Base-by-base conservation (phyloP, 2,329 filamentous ascomycete genomes). In the Microsporum canis region DNA sequence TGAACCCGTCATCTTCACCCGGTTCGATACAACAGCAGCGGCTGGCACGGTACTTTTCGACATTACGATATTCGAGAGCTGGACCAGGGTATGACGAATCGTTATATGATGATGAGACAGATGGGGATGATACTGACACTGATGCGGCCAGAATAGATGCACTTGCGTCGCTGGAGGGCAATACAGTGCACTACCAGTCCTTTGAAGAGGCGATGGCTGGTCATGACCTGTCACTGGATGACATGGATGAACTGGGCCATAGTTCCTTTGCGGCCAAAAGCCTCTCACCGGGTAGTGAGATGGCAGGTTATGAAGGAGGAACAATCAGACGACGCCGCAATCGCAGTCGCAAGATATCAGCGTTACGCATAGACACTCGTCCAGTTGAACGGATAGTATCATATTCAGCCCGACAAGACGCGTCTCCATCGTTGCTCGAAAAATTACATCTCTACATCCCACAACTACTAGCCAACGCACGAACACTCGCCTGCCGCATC, bases 101-200 rank as follows among this genome's bases (percentile, higher is more conserved):
- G 69, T 47, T 47, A 31, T 45, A 45, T 47, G 41, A 34, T 5
- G 57, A 59, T 6, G 57, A 72, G 69, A 57, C 71, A 66, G 34
- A 75, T 69, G 49, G 27, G 14, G 49, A 53, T 34, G 49, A 53
- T 34, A 27, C 27, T 14, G 49, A 53, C 10, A 29, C 10, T n/a
- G 34, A 57, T 27, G 29, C n/a, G 5, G 31, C 34, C 38, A 38
- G 57, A 17, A 72, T 72, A 66, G 61, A 72, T 65, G 66, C 73
- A 61, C 60, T 72, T 64, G 62, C 66, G 67, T 65, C 69, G n/a
- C 60, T 73, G 3, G 71, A 73, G 61, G 71, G 70, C 4, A 65
- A 63, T n/a, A 61, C 64, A 17, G 17, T 61, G 41, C 64, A 65
- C 41, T 68, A 66, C 58, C 65, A 68, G 58, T 65, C 67, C 5